phyloP scores from a whole-genome alignment of 208 protist genomes.

The Crithidia bombi region DNA sequence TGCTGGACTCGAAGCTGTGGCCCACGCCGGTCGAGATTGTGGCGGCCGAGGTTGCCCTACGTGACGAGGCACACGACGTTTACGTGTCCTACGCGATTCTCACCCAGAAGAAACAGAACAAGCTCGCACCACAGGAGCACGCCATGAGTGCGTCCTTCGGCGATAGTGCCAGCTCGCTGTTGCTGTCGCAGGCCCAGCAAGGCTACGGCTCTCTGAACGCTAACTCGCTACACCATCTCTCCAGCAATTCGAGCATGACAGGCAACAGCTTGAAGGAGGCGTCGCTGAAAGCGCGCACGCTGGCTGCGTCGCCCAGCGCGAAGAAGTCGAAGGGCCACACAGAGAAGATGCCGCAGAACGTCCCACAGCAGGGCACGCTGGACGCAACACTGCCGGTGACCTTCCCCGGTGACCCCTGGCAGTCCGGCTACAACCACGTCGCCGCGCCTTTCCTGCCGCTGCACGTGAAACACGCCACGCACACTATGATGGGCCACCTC shows the following conservation, averaged over 20 bases:
- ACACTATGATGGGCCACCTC: slow-evolving; percentile 67
- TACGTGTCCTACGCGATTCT: slow-evolving; percentile 80
- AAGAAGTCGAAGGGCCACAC: slow-evolving; percentile 28
- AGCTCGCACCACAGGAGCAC: slow-evolving; percentile 49
- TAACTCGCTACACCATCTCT: slow-evolving; percentile 74
- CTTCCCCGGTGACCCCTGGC: slow-evolving; percentile 51
- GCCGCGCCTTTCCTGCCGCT: slow-evolving; percentile 70
- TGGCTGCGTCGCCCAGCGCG: background rate
- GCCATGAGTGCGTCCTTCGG: slow-evolving; percentile 42
- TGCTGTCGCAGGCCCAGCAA: slow-evolving; percentile 63
- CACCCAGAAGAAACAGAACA: slow-evolving; percentile 65
- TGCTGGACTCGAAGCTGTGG: slow-evolving; percentile 85
- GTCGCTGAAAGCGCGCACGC: background rate
- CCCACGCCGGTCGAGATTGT: slow-evolving; percentile 75
- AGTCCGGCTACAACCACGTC: slow-evolving; percentile 71
- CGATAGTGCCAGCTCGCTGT: slow-evolving; percentile 50
- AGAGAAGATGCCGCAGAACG: slow-evolving; percentile 38
- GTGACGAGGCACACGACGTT: slow-evolving; percentile 74
- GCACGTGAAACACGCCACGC: slow-evolving; percentile 28
- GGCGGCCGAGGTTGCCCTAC: slow-evolving; percentile 69
- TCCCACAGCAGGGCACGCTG: slow-evolving; percentile 38
- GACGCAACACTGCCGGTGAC: slow-evolving; percentile 27
- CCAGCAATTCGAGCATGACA: slow-evolving; percentile 53
- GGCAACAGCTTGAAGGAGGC: slow-evolving; percentile 40
- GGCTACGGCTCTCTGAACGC: slow-evolving; percentile 89